phyloP scores from a whole-genome alignment of 805 yeast species.

The Cyberlindnera veronae region DNA sequence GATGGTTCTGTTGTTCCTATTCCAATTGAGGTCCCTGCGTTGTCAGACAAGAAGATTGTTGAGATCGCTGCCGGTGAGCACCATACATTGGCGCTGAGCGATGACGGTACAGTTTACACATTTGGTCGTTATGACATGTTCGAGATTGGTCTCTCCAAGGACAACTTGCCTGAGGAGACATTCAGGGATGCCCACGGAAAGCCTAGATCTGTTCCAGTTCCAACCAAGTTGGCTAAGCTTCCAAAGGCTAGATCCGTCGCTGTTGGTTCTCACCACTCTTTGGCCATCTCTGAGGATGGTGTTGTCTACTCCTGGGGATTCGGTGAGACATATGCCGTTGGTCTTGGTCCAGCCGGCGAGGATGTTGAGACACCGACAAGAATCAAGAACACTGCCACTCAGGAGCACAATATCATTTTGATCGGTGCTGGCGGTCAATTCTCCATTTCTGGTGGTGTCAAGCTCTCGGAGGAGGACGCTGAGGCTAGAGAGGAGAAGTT shows the following conservation, averaged over 20 bases:
- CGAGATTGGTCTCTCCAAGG: conserved; percentile 77
- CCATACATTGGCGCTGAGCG: conserved; percentile 75
- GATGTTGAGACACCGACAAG: conserved; percentile 88
- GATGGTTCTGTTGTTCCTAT: conserved; percentile 79
- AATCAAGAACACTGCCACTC: conserved; percentile 92
- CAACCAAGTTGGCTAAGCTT: conserved; percentile 60
- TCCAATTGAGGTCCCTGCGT: conserved; percentile 70
- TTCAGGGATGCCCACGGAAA: conserved; percentile 77
- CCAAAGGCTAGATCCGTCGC: conserved; percentile 62
- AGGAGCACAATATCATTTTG: conserved; percentile 60
- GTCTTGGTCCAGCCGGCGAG: conserved; percentile 84
- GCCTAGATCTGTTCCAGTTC: conserved; percentile 81
- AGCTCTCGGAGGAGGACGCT: conserved; percentile 36
- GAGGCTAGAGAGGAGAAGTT: conserved; percentile 46
- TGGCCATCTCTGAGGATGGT: conserved; percentile 84
- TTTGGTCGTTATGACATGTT: conserved; percentile 95
- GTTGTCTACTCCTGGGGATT: conserved; percentile 95
- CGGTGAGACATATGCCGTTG: conserved; percentile 95
- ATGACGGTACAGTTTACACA: conserved; percentile 68
- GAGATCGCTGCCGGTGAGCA: conserved; percentile 91
- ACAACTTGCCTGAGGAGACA: conserved; percentile 65
- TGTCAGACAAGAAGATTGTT: conserved; percentile 53
- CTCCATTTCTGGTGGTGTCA: conserved; percentile 79
- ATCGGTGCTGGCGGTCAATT: conserved; percentile 98
- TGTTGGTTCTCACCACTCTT: conserved; percentile 88